Percentiles rank a stretch among this genome's conserved stretches.
Evolutionary conservation across 371 early-diverging fungal genomes (phyloP).

Genomic region (Rhizopus arrhizus): DNA sequence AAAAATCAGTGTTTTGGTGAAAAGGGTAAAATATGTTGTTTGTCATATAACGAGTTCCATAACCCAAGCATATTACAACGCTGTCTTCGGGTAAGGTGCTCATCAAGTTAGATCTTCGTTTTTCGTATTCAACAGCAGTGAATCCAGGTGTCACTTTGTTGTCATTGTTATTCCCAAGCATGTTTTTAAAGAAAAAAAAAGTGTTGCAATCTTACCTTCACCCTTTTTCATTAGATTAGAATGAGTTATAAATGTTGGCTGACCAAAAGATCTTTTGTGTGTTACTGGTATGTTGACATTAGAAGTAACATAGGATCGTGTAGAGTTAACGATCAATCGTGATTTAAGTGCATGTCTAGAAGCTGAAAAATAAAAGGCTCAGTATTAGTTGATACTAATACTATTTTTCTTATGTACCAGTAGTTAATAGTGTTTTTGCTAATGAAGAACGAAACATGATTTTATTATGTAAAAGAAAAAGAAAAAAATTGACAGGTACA

Average conservation of each 20-base stretch:
- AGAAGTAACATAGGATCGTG: conserved; percentile 8
- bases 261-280: conserved; percentile 64
- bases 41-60: conserved; percentile 83
- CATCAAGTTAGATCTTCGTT: conserved; percentile 71
- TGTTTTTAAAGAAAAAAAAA: neutral
- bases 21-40: conserved; percentile 95
- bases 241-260: conserved; percentile 71
- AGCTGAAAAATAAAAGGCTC: neutral
- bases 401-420: neutral
- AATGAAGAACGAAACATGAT: conserved; percentile 2
- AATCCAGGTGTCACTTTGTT: conserved; percentile 81
- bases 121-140: conserved; percentile 69
- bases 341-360: neutral
- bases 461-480: neutral
- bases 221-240: conserved; percentile 76
- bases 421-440: neutral
- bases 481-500: neutral
- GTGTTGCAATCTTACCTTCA: conserved; percentile 58
- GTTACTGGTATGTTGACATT: conserved; percentile 35
- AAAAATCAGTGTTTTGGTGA: conserved; percentile 90
- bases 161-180: neutral
- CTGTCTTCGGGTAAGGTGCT: conserved; percentile 63
- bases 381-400: too few species aligned
- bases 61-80: conserved; percentile 74
- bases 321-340: neutral